Evolutionary conservation across 2,329 filamentous ascomycete species (phyloP).

Genomic region (Zymoseptoria passerinii): DNA sequence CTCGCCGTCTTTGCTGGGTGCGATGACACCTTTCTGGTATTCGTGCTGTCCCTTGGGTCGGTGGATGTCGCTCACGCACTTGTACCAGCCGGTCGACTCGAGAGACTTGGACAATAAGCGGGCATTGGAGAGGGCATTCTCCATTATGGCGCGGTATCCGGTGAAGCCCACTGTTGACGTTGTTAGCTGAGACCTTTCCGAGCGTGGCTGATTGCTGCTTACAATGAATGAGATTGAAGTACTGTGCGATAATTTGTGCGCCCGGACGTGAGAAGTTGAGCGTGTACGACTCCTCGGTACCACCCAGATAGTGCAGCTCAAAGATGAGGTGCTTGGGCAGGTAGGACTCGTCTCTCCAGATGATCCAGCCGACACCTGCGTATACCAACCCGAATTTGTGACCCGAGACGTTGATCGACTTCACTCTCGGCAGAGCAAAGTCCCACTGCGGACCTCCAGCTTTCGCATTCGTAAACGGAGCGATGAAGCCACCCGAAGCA

Average conservation of each 20-base stretch:
- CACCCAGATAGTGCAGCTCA: slow-evolving; percentile 62
- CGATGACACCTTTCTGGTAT: slow-evolving; percentile 36
- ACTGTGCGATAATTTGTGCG: slow-evolving; percentile 61
- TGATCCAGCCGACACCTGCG: slow-evolving; percentile 60
- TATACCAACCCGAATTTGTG: slow-evolving; percentile 37
- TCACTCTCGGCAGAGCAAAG: slow-evolving; percentile 54
- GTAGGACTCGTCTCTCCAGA: slow-evolving; percentile 58
- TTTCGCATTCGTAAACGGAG: slow-evolving; percentile 51
- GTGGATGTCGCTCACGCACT: slow-evolving; percentile 58
- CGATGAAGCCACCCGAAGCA: slow-evolving; percentile 54
- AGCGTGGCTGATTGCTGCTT: background rate
- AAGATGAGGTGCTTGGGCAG: slow-evolving; percentile 62
- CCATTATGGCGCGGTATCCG: slow-evolving; percentile 58
- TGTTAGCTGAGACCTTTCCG: background rate
- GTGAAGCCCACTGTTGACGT: slow-evolving; percentile 48
- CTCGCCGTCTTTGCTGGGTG: slow-evolving; percentile 39
- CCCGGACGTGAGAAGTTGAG: slow-evolving; percentile 66
- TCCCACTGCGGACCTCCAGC: slow-evolving; percentile 48
- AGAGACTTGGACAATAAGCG: slow-evolving; percentile 54
- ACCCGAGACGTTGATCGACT: slow-evolving; percentile 58
- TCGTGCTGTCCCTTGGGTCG: slow-evolving; percentile 41
- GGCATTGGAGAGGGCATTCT: slow-evolving; percentile 58
- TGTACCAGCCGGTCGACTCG: slow-evolving; percentile 59
- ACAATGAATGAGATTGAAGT: slow-evolving; percentile 61
- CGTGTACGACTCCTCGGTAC: slow-evolving; percentile 62